Conservation (phyloP, 2,329 filamentous ascomycete genomes). For the Exophiala spinifera region DNA sequence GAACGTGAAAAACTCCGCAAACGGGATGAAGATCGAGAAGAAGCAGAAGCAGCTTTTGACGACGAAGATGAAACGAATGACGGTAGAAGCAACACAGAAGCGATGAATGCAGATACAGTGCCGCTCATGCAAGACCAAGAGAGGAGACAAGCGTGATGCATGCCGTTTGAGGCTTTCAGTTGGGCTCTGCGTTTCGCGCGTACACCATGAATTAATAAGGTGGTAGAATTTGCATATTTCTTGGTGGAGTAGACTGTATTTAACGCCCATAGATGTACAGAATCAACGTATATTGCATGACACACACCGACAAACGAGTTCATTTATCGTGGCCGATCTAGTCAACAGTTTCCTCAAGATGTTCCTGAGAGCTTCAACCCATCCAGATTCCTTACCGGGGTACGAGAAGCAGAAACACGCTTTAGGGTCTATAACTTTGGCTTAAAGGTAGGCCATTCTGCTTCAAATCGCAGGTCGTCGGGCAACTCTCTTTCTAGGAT, state of each 20-base stretch:
- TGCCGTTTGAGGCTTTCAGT: no score
- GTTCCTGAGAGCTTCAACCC: neutral
- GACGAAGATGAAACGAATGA: constrained; percentile 3
- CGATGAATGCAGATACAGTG: constrained; percentile 2
- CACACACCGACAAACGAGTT: neutral
- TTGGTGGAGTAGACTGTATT: no score
- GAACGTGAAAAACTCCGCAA: constrained; percentile 50
- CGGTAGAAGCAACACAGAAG: constrained; percentile 3
- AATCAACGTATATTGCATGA: neutral
- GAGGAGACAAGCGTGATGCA: neutral
- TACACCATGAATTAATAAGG: no score
- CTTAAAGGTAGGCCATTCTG: neutral
- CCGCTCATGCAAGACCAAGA: constrained; percentile 17
- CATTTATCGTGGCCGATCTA: neutral
- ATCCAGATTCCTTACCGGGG: no score
- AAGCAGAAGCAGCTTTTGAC: constrained; percentile 3
- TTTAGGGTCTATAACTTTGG: neutral
- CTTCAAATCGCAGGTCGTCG: neutral
- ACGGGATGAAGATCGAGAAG: constrained; percentile 21
- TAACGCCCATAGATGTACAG: neutral
- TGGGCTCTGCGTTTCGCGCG: neutral
- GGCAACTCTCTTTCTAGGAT: constrained; percentile 28
- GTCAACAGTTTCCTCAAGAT: neutral
- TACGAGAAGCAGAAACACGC: no score
- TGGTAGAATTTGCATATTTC: neutral